Evolutionary conservation across 148 eudicot genomes (phyloP).

Genomic region (Cornus suecica): DNA sequence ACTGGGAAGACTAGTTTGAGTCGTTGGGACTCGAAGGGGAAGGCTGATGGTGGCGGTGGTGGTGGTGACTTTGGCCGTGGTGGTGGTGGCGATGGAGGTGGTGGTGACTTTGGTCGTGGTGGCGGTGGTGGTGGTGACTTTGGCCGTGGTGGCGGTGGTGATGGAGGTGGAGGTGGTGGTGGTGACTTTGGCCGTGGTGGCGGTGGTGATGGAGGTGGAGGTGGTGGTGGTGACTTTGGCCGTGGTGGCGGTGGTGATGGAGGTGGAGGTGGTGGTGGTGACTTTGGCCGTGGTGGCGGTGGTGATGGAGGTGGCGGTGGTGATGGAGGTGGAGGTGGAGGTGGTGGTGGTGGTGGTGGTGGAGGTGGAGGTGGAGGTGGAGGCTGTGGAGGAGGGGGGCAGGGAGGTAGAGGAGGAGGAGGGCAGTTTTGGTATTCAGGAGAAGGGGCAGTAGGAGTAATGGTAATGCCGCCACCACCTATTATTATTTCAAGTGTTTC

Average conservation of each 20-base stretch:
- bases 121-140: neutral
- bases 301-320: neutral
- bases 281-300: neutral
- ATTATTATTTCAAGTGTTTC: conserved; percentile 4
- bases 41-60: neutral
- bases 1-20: conserved; percentile 8
- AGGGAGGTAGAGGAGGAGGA: conserved; percentile 4
- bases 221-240: neutral
- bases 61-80: too few relatives aligned
- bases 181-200: neutral
- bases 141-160: neutral
- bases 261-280: neutral
- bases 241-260: neutral
- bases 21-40: neutral
- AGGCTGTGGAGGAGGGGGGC: neutral
- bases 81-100: neutral
- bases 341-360: neutral
- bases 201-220: neutral
- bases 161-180: neutral
- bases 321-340: neutral
- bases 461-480: neutral
- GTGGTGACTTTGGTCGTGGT: neutral
- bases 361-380: neutral
- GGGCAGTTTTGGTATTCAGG: neutral
- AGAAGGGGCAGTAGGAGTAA: neutral